Evolutionary conservation across 192 early-diverging fungal species (phyloP).

Genomic region (Coemansia aciculifera): DNA sequence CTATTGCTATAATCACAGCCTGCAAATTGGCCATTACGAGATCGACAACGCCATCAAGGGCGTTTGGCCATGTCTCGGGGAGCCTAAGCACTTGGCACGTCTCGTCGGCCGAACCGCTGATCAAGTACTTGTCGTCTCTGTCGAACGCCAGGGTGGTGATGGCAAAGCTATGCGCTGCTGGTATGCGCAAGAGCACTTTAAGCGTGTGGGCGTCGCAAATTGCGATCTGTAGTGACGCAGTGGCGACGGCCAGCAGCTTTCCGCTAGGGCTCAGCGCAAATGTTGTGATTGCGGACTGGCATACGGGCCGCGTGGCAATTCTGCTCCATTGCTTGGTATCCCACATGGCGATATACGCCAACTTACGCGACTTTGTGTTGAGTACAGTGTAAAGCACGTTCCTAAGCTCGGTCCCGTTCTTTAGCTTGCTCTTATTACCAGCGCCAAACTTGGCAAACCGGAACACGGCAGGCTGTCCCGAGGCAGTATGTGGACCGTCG

Average conservation of each 20-base stretch:
- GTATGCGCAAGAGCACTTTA: conserved; percentile 61
- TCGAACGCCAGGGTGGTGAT: conserved; percentile 77
- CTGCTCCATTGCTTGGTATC: conserved; percentile 32
- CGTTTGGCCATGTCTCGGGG: conserved; percentile 57
- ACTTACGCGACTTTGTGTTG: conserved; percentile 46
- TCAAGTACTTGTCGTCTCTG: conserved; percentile 60
- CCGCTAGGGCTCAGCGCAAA: conserved; percentile 65
- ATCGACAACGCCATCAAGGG: conserved; percentile 10
- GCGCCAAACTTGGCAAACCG: conserved; percentile 41
- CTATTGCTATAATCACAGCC: conserved; percentile 23
- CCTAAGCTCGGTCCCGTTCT: conserved; percentile 9
- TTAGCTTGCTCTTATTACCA: conserved; percentile 4
- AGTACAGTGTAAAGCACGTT: conserved; percentile 46
- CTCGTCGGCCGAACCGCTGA: conserved; percentile 83
- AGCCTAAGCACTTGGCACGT: conserved; percentile 61
- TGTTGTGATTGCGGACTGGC: conserved; percentile 38
- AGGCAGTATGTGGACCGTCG: conserved; percentile 35
- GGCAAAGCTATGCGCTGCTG: conserved; percentile 76
- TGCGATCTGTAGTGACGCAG: conserved; percentile 69
- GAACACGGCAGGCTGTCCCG: conserved; percentile 35
- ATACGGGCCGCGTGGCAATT: conserved; percentile 22
- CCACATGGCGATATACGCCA: conserved; percentile 48
- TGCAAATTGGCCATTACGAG: conserved; percentile 21
- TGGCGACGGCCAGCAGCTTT: conserved; percentile 67
- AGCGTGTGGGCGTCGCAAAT: conserved; percentile 65